These are phyloP conservation scores for Leptosphaerulina australis DNA, from an alignment of 2,329 filamentous ascomycete species.

Conservation along the genomic window DNA sequence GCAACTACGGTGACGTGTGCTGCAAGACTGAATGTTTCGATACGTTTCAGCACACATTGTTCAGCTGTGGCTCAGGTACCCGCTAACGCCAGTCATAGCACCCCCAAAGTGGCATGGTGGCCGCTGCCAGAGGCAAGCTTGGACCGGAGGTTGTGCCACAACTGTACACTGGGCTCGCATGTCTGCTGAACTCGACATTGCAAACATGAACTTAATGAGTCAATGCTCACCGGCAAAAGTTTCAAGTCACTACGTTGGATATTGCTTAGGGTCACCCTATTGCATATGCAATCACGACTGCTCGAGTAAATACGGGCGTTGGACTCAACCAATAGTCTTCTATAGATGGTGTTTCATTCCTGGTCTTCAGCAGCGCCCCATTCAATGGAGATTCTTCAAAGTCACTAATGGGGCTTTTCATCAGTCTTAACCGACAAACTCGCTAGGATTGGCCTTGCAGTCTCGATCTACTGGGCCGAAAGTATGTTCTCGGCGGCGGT, in stretches of 20 bases:
- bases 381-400: neutral
- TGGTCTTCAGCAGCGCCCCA: constrained; percentile 5
- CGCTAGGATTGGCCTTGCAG: neutral
- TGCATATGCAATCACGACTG: constrained; percentile 4
- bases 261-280: neutral
- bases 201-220: neutral
- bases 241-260: constrained; percentile 1
- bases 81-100: constrained; percentile 28
- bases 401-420: constrained; percentile 1
- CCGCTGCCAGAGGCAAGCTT: constrained; percentile 31
- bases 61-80: constrained; percentile 28
- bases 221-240: constrained; percentile 4
- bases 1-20: constrained; percentile 24
- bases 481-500: neutral
- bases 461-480: constrained; percentile 3
- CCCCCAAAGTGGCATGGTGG: constrained; percentile 26
- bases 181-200: constrained; percentile 13
- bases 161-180: constrained; percentile 23
- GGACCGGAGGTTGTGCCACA: constrained; percentile 19
- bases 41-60: constrained; percentile 12
- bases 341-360: neutral
- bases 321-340: constrained; percentile 1
- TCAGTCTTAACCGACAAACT: neutral
- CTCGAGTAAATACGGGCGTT: neutral
- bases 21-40: constrained; percentile 5